Evolutionary conservation across 768 basidiomycete species (phyloP).

Genomic region (Mycena belliarum): DNA sequence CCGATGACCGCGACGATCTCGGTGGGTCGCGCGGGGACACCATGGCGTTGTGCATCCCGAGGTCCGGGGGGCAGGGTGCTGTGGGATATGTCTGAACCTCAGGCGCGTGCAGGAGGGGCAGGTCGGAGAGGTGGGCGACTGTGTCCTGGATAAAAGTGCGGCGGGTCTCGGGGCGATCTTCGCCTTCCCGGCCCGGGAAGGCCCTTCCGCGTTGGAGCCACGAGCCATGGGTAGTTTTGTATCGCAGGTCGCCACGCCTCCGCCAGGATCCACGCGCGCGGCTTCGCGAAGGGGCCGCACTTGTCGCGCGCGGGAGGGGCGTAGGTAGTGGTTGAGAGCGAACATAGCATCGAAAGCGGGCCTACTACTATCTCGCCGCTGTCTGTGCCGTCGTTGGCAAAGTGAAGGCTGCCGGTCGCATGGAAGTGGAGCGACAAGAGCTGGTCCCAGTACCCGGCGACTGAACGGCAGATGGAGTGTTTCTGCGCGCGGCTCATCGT

Average conservation of each 20-base stretch:
- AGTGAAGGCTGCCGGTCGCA: conserved; percentile 11
- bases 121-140: background rate
- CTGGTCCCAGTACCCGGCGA: conserved; percentile 12
- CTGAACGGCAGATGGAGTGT: background rate
- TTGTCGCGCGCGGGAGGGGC: conserved; percentile 1
- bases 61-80: background rate
- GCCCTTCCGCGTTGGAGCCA: background rate
- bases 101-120: background rate
- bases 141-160: background rate
- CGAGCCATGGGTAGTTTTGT: background rate
- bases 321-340: background rate
- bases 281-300: conserved; percentile 13
- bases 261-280: conserved; percentile 7
- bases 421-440: conserved; percentile 7
- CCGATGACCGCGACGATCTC: background rate
- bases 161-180: background rate
- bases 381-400: too few relatives aligned
- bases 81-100: background rate
- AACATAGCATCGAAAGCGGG: conserved; percentile 10
- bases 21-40: background rate
- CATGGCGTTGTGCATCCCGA: background rate
- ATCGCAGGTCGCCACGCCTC: conserved; percentile 10
- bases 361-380: conserved; percentile 4
- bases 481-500: background rate
- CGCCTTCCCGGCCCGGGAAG: too few relatives aligned